Evolutionary conservation across 2,329 filamentous ascomycete genomes (phyloP).

Genomic region (Beauveria brongniartii): DNA sequence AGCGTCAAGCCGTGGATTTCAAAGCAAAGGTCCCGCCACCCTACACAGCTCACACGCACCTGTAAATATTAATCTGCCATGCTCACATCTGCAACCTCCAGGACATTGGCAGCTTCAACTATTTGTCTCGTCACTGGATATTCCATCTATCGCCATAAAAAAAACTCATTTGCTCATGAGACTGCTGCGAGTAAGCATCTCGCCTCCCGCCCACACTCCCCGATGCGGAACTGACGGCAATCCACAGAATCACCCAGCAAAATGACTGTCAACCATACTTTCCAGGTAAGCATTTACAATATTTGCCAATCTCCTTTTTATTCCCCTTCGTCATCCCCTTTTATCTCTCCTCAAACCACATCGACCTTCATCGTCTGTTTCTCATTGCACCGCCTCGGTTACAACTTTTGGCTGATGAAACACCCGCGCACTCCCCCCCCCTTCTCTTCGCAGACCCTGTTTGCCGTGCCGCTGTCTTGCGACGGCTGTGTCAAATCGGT

Average conservation of each 20-base stretch:
- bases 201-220: background rate
- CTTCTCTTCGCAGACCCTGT: constrained; percentile 60
- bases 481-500: constrained; percentile 82
- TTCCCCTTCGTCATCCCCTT: background rate
- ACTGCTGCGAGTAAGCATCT: background rate
- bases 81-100: constrained; percentile 20
- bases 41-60: background rate
- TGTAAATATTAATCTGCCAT: constrained; percentile 23
- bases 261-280: constrained; percentile 38
- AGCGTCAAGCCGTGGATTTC: constrained; percentile 11
- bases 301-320: constrained; percentile 10
- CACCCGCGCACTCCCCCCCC: background rate
- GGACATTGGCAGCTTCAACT: constrained; percentile 22
- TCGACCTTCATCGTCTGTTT: background rate
- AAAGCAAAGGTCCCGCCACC: constrained; percentile 7
- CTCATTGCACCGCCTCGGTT: constrained; percentile 14
- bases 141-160: constrained; percentile 21
- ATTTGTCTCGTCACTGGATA: constrained; percentile 21
- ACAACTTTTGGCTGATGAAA: constrained; percentile 10
- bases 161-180: background rate
- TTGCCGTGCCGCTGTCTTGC: constrained; percentile 90
- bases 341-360: background rate
- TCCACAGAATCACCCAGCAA: constrained; percentile 16
- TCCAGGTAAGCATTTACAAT: constrained; percentile 30
- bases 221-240: background rate